These are phyloP conservation scores for Camelina laxa DNA, from an alignment of 345 rosid genomes.

Conservation along the genomic window DNA sequence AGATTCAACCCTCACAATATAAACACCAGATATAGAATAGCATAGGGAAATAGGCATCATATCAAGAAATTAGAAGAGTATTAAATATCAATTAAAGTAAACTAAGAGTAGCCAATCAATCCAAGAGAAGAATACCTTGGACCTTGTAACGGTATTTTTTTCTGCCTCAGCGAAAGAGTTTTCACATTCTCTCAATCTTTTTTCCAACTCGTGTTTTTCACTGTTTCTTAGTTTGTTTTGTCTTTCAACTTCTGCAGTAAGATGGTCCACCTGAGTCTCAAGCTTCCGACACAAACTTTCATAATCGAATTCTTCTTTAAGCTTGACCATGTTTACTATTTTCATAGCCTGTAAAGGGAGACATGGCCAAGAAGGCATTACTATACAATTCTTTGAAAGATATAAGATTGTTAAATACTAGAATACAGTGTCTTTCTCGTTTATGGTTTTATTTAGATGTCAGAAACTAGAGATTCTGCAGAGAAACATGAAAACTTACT, in stretches of 20 bases:
- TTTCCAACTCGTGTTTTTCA: constrained; percentile 62
- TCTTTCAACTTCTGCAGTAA: constrained; percentile 89
- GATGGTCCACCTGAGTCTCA: constrained; percentile 78
- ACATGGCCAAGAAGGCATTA: constrained; percentile 24
- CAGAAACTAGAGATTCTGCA: constrained; percentile 6
- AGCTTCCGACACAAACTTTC: constrained; percentile 91
- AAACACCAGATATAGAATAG: constrained; percentile 20
- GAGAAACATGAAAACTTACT: constrained; percentile 55
- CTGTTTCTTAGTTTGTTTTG: constrained; percentile 65
- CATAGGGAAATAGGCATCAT: constrained; percentile 4
- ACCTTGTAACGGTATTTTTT: constrained; percentile 60
- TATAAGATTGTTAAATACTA: constrained; percentile 7
- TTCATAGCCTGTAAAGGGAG: constrained; percentile 83
- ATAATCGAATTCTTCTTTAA: constrained; percentile 93
- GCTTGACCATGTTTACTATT: constrained; percentile 87
- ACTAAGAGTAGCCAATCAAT: constrained; percentile 29
- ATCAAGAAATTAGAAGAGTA: constrained; percentile 19
- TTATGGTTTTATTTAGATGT: neutral
- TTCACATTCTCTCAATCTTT: constrained; percentile 59
- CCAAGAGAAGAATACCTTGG: constrained; percentile 69
- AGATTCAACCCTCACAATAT: constrained; percentile 25
- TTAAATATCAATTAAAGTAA: constrained; percentile 7
- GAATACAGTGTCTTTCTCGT: constrained; percentile 7
- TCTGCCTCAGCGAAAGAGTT: constrained; percentile 56
- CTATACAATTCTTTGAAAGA: constrained; percentile 1